Base-by-base conservation (phyloP, 2,329 filamentous ascomycete species). In the Cladobotryum protrusum region DNA sequence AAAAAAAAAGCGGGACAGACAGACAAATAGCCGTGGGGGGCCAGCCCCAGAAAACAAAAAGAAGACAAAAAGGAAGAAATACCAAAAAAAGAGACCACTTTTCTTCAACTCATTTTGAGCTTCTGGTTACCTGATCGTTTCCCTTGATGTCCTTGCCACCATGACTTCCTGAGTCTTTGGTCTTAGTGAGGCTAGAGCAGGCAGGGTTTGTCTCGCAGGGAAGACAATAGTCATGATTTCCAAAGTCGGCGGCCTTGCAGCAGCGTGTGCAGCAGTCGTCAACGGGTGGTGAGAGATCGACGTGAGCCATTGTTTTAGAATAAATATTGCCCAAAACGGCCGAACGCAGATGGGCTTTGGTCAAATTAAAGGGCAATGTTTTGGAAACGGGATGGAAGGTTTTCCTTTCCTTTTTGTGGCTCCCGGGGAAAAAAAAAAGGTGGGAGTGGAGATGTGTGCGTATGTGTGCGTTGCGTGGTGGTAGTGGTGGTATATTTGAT, bases 211-310 rank as follows among this genome's bases (percentile, higher is more conserved):
- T 58, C 45, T 52, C 56, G 58, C 54, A 66, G 13, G 60, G 59
- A 7, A 61, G 48, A 35, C 63, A 66, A 52, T 59, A 65, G 40
- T 67, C 65, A 51, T 67, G 65, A 8, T 49, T 60, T 42, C 65
- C 65, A 18, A 59, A 51, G 49, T 67, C 63, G 17, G 54, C 54
- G 19, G 64, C 59, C 19, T 55, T 58, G 53, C 66, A 68, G 56
- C 66, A 68, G 32, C 48, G 54, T 9, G 58, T 50, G 57, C 66
- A 68, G 51, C 64, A 66, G 20, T 47, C 42, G 19, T 55, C 54
- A 44, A 54, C 52, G 7, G 53, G 52, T 42, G 50, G 34, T 37
- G 50, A 52, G 17, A 43, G 36, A 33, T 52, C 50, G 50, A 48
- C 20, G 34, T 37, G 43, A 45, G 50, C 50, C 50, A 47, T 42